Evolutionary conservation across 2,329 filamentous ascomycete genomes (phyloP).

Genomic region (Pseudogymnoascus sp.): DNA sequence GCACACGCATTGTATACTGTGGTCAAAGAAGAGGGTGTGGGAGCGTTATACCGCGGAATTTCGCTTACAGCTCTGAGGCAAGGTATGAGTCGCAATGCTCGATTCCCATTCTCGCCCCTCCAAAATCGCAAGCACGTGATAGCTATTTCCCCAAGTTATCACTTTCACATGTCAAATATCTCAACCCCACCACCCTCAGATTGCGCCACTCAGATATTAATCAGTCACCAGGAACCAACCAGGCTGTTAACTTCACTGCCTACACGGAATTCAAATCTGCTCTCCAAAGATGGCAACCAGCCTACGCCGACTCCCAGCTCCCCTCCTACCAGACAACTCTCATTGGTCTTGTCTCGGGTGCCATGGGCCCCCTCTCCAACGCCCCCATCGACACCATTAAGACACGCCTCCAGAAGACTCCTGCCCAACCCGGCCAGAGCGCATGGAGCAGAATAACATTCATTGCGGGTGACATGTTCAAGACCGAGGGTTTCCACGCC

Average conservation of each 20-base stretch:
- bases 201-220: not conserved
- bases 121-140: not conserved
- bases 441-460: constrained; percentile 69
- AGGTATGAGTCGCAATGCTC: constrained; percentile 43
- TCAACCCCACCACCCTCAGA: not conserved
- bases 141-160: constrained; percentile 5
- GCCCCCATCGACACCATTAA: constrained; percentile 99
- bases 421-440: constrained; percentile 71
- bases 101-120: constrained; percentile 4
- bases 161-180: constrained; percentile 9
- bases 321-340: constrained; percentile 85
- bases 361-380: constrained; percentile 93
- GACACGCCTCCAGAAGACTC: constrained; percentile 87
- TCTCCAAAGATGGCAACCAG: constrained; percentile 65
- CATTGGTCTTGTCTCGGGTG: constrained; percentile 80
- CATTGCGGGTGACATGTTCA: constrained; percentile 82
- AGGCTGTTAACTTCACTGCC: constrained; percentile 97
- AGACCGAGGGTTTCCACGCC: constrained; percentile 86
- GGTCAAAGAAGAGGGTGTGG: constrained; percentile 79
- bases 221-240: constrained; percentile 50
- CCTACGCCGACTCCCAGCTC: constrained; percentile 57
- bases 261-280: constrained; percentile 87
- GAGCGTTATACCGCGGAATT: constrained; percentile 87
- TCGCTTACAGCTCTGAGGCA: constrained; percentile 88
- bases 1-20: constrained; percentile 80